phyloP scores from a whole-genome alignment of 495 filamentous ascomycete species.

The Aspergillus funiculosus region DNA sequence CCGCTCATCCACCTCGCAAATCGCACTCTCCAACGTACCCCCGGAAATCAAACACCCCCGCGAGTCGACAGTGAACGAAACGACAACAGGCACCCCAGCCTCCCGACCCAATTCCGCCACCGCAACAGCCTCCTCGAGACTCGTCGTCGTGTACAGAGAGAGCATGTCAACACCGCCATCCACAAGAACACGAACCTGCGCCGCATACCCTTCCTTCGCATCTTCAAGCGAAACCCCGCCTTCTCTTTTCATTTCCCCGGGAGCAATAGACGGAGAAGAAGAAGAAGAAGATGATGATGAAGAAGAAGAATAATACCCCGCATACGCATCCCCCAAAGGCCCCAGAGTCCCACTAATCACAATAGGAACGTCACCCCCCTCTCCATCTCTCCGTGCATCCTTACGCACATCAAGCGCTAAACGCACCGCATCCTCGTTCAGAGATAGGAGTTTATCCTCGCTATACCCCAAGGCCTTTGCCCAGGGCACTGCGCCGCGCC shows the following conservation, averaged over 20 bases:
- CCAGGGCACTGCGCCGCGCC: constrained; percentile 3
- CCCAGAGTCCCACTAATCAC: not conserved
- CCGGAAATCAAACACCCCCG: not conserved
- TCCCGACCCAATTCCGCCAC: not conserved
- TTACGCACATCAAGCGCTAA: not conserved
- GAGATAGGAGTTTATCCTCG: not conserved
- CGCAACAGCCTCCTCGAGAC: constrained; percentile 1
- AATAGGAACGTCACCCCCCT: no score
- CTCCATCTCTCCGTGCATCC: no score
- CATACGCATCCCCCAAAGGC: no score
- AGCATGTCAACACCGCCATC: constrained; percentile 4
- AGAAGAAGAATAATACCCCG: no score
- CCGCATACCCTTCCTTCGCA: not conserved
- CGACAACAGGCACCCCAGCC: not conserved
- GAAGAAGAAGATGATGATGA: no score
- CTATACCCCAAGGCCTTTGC: not conserved
- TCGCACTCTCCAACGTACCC: not conserved
- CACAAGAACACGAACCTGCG: not conserved
- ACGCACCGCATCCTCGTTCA: not conserved
- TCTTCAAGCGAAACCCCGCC: no score
- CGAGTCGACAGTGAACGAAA: not conserved
- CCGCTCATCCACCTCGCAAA: not conserved
- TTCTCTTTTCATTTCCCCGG: no score
- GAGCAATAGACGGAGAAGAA: no score
- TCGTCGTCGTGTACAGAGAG: constrained; percentile 1